Base-by-base conservation (phyloP, 768 basidiomycete species). In the Pisolithus marmoratus region DNA sequence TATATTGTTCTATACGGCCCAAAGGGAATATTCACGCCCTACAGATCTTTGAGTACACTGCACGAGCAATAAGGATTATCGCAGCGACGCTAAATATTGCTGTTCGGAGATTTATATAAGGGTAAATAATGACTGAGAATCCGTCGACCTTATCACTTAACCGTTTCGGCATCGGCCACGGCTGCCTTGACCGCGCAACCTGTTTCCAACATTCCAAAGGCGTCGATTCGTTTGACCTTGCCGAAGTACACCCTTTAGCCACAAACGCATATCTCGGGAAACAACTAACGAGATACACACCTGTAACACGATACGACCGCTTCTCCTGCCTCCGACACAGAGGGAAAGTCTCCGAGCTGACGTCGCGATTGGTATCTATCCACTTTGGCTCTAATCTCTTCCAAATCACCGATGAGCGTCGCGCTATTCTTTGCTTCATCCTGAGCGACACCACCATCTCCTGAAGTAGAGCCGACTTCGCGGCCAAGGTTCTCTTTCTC, bases 401-500 rank as follows among this genome's bases (percentile, higher is more conserved):
- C 87, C 57, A 94, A 64, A 66, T 93, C 91, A 26, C 82, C 85
- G 51, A 84, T 66, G 24, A 94, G 71, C 3, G 76, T 74, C 7
- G 80, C 74, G 53, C 83, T 86, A 58, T 78, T 83, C 63, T 75
- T 82, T 15, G 83, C 62, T 26, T 73, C 65, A 20, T 70, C 73
- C 19, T 74, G 76, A 27, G 70, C 60, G 8, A 63, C 54, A 27
- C 55, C 71, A 34, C 76, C 79, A 15, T 75, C 75, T 34, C 12
- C 34, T 14, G 34, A 34, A 34, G 14, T 15, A 14, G 34, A 34
- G 24, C 68, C 66, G 58, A 73, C 76, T 69, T 93, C 90, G 52
- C 79, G 77, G 66, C 92, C 87, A 47, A 94, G 67, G 69, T 94
- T 94, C 72, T 94, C 91, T 72, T 84, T 86, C 73, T 94, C 87